Evolutionary conservation across 495 filamentous ascomycete genomes (phyloP).

Genomic region (Xylaria palmicola): DNA sequence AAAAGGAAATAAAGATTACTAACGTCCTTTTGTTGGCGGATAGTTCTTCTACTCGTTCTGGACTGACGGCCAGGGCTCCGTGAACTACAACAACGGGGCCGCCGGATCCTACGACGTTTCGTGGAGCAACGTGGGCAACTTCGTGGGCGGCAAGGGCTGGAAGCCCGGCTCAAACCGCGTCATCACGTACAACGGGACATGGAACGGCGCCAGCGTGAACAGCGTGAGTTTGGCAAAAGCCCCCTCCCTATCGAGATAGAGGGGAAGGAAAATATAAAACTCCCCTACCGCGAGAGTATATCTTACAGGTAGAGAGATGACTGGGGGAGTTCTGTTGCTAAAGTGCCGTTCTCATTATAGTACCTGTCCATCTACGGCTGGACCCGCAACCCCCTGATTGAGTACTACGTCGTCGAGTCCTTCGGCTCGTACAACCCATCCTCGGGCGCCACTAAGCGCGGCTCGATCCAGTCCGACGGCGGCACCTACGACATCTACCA

Average conservation of each 20-base stretch:
- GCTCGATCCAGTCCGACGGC: constrained; percentile 59
- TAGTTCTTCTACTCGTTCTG: constrained; percentile 65
- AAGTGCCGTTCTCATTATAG: too few relatives aligned
- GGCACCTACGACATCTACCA: constrained; percentile 66
- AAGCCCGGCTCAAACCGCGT: constrained; percentile 45
- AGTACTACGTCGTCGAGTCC: constrained; percentile 62
- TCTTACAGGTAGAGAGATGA: too few relatives aligned
- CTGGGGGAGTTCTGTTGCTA: too few relatives aligned
- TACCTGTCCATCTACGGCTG: constrained; percentile 63
- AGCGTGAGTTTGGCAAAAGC: too few relatives aligned
- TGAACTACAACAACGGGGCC: constrained; percentile 59
- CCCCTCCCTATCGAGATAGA: too few relatives aligned
- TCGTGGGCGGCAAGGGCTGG: constrained; percentile 67
- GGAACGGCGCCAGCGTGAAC: constrained; percentile 49
- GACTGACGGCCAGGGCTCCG: constrained; percentile 56
- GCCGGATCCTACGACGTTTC: constrained; percentile 56
- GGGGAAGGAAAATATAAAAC: too few relatives aligned
- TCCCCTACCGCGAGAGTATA: too few relatives aligned
- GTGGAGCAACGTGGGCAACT: constrained; percentile 61
- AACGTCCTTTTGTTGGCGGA: not conserved
- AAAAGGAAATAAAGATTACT: too few relatives aligned
- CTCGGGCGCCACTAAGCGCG: constrained; percentile 48
- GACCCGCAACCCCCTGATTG: constrained; percentile 56
- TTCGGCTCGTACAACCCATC: constrained; percentile 58
- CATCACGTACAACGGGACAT: constrained; percentile 47